These are phyloP conservation scores for Chara braunii DNA, from an alignment of 139 green algal species.

Conservation along the genomic window DNA sequence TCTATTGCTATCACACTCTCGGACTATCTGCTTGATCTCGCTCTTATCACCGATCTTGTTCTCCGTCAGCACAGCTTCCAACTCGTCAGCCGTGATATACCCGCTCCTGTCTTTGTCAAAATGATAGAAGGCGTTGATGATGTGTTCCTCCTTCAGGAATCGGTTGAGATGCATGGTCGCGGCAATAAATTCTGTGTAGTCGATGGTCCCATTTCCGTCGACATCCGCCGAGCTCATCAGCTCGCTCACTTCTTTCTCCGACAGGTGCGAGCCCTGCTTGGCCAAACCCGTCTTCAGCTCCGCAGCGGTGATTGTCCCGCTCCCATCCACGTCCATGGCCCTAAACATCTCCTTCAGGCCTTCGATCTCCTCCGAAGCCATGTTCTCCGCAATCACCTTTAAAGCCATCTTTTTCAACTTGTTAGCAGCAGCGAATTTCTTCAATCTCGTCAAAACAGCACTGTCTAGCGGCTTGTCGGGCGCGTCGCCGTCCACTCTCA, in stretches of 20 bases:
- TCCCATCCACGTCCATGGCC: conserved; percentile 50
- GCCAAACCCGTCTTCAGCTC: conserved; percentile 53
- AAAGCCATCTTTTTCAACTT: conserved; percentile 91
- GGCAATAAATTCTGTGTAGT: conserved; percentile 79
- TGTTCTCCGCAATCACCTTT: conserved; percentile 36
- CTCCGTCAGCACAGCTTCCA: conserved; percentile 4
- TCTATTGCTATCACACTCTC: conserved; percentile 3
- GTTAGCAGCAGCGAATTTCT: conserved; percentile 87
- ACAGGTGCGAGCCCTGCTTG: conserved; percentile 16
- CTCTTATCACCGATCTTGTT: conserved; percentile 8
- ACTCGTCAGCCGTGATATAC: conserved; percentile 28
- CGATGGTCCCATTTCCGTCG: conserved; percentile 61
- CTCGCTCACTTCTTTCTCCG: conserved; percentile 13
- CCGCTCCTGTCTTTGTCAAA: conserved; percentile 40
- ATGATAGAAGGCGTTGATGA: conserved; percentile 40
- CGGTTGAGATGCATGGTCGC: conserved; percentile 52
- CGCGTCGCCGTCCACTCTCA: conserved; percentile 70
- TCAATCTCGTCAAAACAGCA: conserved; percentile 76
- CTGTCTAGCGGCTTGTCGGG: conserved; percentile 67
- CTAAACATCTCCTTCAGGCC: conserved; percentile 54
- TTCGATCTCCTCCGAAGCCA: conserved; percentile 46
- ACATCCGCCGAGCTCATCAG: conserved; percentile 41
- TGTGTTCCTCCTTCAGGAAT: conserved; percentile 38
- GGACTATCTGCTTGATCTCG: background rate
- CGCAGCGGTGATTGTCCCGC: conserved; percentile 49